Conservation (phyloP, 208 protist genomes). For the Porcisia hertigi region DNA sequence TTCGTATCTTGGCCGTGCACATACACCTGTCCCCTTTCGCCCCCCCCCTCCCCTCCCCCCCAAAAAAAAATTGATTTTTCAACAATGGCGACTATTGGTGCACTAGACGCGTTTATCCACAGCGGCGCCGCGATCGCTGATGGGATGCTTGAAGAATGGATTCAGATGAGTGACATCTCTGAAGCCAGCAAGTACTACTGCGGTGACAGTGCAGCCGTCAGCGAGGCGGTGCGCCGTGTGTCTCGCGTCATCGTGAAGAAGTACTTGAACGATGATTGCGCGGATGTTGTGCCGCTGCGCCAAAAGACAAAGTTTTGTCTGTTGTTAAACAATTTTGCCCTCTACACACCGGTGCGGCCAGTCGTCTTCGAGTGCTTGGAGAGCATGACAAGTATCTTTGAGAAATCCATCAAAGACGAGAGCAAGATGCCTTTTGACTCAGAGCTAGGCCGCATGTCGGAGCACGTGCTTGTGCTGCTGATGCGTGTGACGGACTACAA, state of each 20-base stretch:
- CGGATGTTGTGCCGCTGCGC: slow-evolving; percentile 69
- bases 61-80: background rate
- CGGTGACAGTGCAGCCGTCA: slow-evolving; percentile 38
- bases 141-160: slow-evolving; percentile 72
- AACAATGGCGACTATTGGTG: slow-evolving; percentile 29
- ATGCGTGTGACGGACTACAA: slow-evolving; percentile 90
- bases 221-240: slow-evolving; percentile 36
- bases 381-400: slow-evolving; percentile 81
- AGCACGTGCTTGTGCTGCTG: slow-evolving; percentile 91
- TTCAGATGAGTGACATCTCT: slow-evolving; percentile 56
- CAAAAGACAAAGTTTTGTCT: slow-evolving; percentile 86
- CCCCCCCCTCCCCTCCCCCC: background rate
- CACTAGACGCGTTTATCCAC: slow-evolving; percentile 60
- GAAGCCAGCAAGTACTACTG: slow-evolving; percentile 55
- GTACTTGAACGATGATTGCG: slow-evolving; percentile 84
- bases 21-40: background rate
- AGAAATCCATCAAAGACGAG: slow-evolving; percentile 84
- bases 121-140: slow-evolving; percentile 38
- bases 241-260: slow-evolving; percentile 53
- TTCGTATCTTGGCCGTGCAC: slow-evolving; percentile 2
- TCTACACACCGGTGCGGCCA: slow-evolving; percentile 67
- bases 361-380: slow-evolving; percentile 80
- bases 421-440: slow-evolving; percentile 87
- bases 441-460: slow-evolving; percentile 91
- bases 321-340: slow-evolving; percentile 88